These are phyloP conservation scores for Raddia guianensis DNA, from an alignment of 176 grass and related monocot species.

Conservation along the genomic window DNA sequence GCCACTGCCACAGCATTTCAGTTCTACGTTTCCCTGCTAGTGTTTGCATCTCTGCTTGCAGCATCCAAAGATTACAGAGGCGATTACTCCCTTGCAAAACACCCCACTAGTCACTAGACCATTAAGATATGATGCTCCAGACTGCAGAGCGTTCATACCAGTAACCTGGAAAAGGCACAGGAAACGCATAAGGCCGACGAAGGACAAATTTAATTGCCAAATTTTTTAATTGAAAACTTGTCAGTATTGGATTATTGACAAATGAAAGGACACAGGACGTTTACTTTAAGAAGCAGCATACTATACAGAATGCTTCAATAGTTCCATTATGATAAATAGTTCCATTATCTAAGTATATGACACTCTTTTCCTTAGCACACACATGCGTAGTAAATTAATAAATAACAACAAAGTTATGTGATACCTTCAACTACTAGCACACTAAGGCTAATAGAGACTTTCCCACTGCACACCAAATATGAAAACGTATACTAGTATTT, in stretches of 20 bases:
- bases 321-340: neutral
- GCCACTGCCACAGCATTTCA: neutral
- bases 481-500: no score
- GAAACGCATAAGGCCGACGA: neutral
- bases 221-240: neutral
- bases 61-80: slow-evolving; percentile 18
- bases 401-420: neutral
- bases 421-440: neutral
- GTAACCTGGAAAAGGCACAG: slow-evolving; percentile 34
- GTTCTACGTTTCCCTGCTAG: neutral
- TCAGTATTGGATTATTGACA: neutral
- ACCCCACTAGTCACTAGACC: neutral
- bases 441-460: no score
- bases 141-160: neutral
- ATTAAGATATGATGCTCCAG: neutral
- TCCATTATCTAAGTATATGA: neutral
- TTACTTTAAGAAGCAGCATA: neutral
- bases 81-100: neutral
- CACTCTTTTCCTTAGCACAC: neutral
- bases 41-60: neutral
- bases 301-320: neutral
- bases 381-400: neutral
- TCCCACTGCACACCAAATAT: no score
- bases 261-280: neutral
- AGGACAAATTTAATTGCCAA: neutral